Base-by-base conservation (phyloP, 345 rosid species). In the Diplotaxis tenuifolia region DNA sequence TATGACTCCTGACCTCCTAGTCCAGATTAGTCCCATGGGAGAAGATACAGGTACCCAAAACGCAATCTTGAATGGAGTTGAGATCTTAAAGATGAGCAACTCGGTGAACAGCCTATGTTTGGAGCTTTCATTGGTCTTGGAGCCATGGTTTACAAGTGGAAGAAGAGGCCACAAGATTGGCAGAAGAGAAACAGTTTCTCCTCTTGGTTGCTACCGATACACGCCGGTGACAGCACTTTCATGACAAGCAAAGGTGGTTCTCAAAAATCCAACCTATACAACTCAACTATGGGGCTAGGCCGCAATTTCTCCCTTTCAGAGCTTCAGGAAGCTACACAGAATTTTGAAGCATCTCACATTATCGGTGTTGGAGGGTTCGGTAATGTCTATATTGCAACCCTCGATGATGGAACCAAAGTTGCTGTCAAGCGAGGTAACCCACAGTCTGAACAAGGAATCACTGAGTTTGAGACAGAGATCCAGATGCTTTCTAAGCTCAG, bases 371-470 rank as follows among this genome's bases (percentile, higher is more conserved):
- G 96, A 10, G 96, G 96, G 29, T 90, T 90, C 57, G 94, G 96
- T 6, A 90, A 90, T 59, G 96, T 90, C 68, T 90, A 90, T 71
- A 25, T 90, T 10, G 88, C 90, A 7, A 65, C 29, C 7, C 79
- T 90, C 9, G 96, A 88, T 36, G 90, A 90, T 38, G 88, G 86
- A 11, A 86, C 88, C 55, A 68, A 86, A 82, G 94, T 90, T 36
- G 96, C 96, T 49, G 90, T 90, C 61, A 90, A 90, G 70, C 80
- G 96, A 77, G 96, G 96, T 49, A 90, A 90, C 67, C 96, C 93
- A 5, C 93, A 88, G 79, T 90, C 96, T 11, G 93, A 90, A 71
- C 96, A 90, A 74, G 96, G 96, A 1, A 86, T 90, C 79, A 90
- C 86, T 2, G 96, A 90, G 78, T 90, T 90, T 49, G 84, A 90